Base-by-base conservation (phyloP, 768 basidiomycete species). In the Suillus subluteus region DNA sequence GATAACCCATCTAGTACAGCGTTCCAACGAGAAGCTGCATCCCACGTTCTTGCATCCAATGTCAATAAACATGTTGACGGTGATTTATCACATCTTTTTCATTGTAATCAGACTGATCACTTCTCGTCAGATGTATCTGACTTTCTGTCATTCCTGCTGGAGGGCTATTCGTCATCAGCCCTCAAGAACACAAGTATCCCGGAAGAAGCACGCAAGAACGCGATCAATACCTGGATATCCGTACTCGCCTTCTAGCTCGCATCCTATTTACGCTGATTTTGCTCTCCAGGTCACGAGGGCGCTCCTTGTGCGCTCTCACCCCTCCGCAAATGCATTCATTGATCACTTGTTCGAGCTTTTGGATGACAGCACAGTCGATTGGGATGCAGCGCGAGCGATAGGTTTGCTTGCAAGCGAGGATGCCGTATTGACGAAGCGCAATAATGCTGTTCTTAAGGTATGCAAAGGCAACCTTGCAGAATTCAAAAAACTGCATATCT, bases 361-460 rank as follows among this genome's bases (percentile, higher is more conserved):
- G 66, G 80, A 79, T 6, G 94, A 98, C 71, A 79, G 79, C 58
- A 74, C 74, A 0, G 79, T 98, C 48, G 85, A 85, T 18, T 87
- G 87, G 83, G 85, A 88, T 59, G 95, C 92, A 16, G 96, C 95
- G 0, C 87, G 84, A 67, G 87, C 88, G 0, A 77, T 98, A 46
- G 94, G 94, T 0, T 79, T 86, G 55, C 79, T 96, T 44, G 84
- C 87, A 7, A 82, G 83, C 38, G 76, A 82, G 1, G 92, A 94
- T 70, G 74, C 79, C 11, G 77, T 91, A 32, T 76, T 98, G 70
- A 91, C 87, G 12, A 98, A 95, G 78, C 81, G 82, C 61, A 91
- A 97, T 72, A 85, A 89, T 75, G 88, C 93, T 2, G 84, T 92
- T 16, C 81, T 95, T 46, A 91, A 90, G 83, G 97, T 94, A 65